Conservation (phyloP, 768 basidiomycete species). For the Podaxis pistillaris region DNA sequence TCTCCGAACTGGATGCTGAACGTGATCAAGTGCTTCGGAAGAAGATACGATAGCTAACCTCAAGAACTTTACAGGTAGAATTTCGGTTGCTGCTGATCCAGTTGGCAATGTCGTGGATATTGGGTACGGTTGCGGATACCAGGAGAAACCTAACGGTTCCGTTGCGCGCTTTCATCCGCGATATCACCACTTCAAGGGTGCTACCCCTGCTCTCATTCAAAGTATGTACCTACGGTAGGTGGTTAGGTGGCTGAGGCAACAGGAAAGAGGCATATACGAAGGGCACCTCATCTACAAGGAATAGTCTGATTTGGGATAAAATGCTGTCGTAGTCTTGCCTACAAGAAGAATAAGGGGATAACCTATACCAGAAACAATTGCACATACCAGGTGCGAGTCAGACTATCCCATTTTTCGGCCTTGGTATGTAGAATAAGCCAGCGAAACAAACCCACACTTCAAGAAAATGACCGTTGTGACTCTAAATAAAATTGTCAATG, state of each 20-base stretch:
- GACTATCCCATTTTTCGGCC: constrained; percentile 96
- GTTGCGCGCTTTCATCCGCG: constrained; percentile 84
- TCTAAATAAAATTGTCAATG: constrained; percentile 31
- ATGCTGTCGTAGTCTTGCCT: constrained; percentile 67
- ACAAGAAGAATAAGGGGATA: background rate
- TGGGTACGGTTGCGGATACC: constrained; percentile 93
- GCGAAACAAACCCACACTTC: background rate
- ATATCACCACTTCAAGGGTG: constrained; percentile 91
- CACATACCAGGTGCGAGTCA: constrained; percentile 80
- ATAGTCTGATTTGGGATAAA: constrained; percentile 69
- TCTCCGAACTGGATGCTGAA: constrained; percentile 74
- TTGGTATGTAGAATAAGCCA: constrained; percentile 25
- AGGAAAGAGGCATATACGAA: background rate
- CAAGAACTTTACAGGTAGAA: constrained; percentile 60
- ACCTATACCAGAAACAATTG: background rate
- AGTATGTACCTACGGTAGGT: constrained; percentile 72
- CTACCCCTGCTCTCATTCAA: constrained; percentile 89
- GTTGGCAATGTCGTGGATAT: constrained; percentile 82
- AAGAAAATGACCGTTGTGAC: constrained; percentile 65
- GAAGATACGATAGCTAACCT: constrained; percentile 40
- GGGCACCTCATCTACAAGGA: constrained; percentile 88
- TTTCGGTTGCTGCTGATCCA: constrained; percentile 67
- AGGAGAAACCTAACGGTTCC: constrained; percentile 77
- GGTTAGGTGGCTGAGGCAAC: background rate
- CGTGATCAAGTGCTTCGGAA: background rate